Conservation (phyloP, 2,329 filamentous ascomycete genomes). For the Tolypocladium ophioglossoides region DNA sequence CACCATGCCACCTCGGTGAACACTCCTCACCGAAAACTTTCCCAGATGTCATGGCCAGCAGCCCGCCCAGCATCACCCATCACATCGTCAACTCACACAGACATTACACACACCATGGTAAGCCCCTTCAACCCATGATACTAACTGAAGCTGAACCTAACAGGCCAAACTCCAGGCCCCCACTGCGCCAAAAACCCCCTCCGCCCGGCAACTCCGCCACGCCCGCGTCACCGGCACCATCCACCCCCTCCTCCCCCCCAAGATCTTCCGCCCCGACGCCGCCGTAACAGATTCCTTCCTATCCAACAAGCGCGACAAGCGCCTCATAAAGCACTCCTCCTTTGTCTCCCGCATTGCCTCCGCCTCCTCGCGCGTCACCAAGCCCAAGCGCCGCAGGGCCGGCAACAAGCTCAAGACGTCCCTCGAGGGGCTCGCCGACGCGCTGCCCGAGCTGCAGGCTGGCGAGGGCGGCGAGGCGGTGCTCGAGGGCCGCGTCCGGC, state of each 20-base stretch:
- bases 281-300: conserved; percentile 48
- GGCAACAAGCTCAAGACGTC: conserved; percentile 70
- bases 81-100: background rate
- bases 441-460: conserved; percentile 53
- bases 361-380: conserved; percentile 20
- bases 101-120: background rate
- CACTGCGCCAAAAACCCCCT: conserved; percentile 32
- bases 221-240: conserved; percentile 37
- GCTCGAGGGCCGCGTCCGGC: conserved; percentile 50
- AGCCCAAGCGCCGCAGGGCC: conserved; percentile 36
- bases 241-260: conserved; percentile 40
- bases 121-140: background rate
- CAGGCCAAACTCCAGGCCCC: conserved; percentile 11
- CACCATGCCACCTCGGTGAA: conserved; percentile 4
- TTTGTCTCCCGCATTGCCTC: conserved; percentile 72
- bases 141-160: background rate
- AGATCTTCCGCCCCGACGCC: conserved; percentile 40
- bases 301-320: conserved; percentile 74
- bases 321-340: conserved; percentile 66
- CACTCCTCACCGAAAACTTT: conserved; percentile 5
- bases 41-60: background rate
- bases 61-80: background rate
- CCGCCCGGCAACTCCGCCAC: conserved; percentile 45
- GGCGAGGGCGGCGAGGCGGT: conserved; percentile 34
- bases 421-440: conserved; percentile 67